Percentiles rank a stretch among this genome's conserved stretches.
Evolutionary conservation across 2,329 filamentous ascomycete genomes (phyloP).

Genomic region (Aspergillus sp.): DNA sequence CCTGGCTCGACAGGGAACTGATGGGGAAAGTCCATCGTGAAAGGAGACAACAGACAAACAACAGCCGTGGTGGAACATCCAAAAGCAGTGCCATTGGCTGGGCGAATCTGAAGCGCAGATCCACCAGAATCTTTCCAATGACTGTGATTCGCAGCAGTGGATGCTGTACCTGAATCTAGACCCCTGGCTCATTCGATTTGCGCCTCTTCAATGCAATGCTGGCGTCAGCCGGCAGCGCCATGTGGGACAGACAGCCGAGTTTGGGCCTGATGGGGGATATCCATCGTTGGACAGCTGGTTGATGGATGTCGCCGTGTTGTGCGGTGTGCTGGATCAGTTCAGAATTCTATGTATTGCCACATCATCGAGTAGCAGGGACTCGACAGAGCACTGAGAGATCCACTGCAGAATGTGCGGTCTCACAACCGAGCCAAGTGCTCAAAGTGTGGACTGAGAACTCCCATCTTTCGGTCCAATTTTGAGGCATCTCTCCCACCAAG

Average conservation of each 20-base stretch:
- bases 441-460: conserved; percentile 4
- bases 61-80: not conserved
- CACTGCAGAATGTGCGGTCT: not conserved
- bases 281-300: not conserved
- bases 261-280: not conserved
- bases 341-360: conserved; percentile 1
- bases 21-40: not conserved
- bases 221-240: not conserved
- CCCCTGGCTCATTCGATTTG: not conserved
- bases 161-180: conserved; percentile 12
- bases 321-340: not conserved
- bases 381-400: not conserved
- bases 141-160: conserved; percentile 1
- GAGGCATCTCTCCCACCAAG: not conserved
- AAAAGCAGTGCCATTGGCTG: conserved; percentile 15
- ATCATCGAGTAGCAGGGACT: not conserved
- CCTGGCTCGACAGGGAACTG: not conserved
- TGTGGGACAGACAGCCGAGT: not conserved
- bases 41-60: not conserved
- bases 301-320: not conserved
- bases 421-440: not conserved
- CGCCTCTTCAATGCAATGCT: not conserved
- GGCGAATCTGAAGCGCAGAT: not conserved
- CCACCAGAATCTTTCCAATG: not conserved
- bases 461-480: not conserved